These are phyloP conservation scores for Lactifluus piperatus DNA, from an alignment of 768 basidiomycete genomes.

Conservation along the genomic window DNA sequence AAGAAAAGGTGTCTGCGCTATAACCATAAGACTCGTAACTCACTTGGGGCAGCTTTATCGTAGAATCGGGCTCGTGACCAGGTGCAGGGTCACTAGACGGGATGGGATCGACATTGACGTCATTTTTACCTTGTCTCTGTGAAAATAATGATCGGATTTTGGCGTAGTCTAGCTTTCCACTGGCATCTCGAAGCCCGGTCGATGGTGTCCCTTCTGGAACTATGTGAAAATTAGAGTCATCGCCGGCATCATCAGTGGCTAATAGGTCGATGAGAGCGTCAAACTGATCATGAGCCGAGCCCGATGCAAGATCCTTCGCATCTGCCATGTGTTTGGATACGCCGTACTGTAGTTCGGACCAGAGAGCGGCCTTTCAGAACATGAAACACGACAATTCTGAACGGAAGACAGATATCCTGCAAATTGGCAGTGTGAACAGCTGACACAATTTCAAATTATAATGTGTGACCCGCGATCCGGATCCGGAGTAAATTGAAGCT, in stretches of 20 bases:
- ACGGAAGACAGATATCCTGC: neutral
- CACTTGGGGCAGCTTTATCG: neutral
- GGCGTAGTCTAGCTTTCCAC: conserved; percentile 17
- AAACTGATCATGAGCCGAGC: conserved; percentile 14
- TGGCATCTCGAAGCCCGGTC: conserved; percentile 10
- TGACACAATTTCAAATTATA: too few relatives aligned
- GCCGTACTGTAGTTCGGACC: neutral
- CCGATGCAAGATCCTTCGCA: neutral
- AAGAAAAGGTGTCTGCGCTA: neutral
- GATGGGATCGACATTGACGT: neutral
- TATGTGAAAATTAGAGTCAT: conserved; percentile 10
- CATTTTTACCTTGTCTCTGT: neutral
- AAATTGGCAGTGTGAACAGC: too few relatives aligned
- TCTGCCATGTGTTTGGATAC: neutral
- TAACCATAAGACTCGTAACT: neutral
- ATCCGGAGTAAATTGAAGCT: too few relatives aligned
- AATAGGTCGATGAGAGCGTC: conserved; percentile 21
- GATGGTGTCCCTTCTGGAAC: conserved; percentile 3
- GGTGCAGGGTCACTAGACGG: neutral
- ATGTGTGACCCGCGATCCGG: too few relatives aligned
- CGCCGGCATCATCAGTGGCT: conserved; percentile 16
- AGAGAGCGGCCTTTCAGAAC: neutral
- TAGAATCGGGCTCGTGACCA: neutral
- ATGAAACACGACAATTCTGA: neutral
- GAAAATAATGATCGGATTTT: conserved; percentile 18